Evolutionary conservation across 2,329 filamentous ascomycete species (phyloP), one percentile per base, ranked within the genome.

Genomic region (Zarea fungicola): DNA sequence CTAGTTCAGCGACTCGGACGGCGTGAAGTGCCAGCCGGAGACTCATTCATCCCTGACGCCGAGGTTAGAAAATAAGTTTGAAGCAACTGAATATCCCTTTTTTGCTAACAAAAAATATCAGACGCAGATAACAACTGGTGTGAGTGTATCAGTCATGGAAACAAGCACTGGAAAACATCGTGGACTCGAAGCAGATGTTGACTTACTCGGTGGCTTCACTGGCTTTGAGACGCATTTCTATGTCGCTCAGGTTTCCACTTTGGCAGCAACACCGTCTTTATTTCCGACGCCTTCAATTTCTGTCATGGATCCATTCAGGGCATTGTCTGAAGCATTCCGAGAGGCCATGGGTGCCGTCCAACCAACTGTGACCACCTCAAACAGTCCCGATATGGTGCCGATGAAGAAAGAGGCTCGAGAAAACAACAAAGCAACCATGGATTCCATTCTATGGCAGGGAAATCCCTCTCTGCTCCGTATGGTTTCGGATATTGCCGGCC

Each of bases 401-500:
- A 28, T 11, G 18, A 14, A 18, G 10, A 7, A 29, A 22, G 18
- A 42, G 16, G 14, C 31, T 9, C 31, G 46, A 3, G 9, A 26
- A 7, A 28, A 42, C n/a, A 6, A 11, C 11, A 3, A n/a, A 18
- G 3, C 35, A 18, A 31, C 29, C 3, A 11, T 18, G 31, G 18
- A 37, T 25, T 42, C 46, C 31, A 29, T 45, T 36, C 19, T 51
- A 3, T 48, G 37, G 32, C 9, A 35, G 4, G 22, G 35, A 28
- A 16, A 29, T 16, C 22, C 55, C 23, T 56, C 55, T 7, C 40
- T 60, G 11, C 37, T 61, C 6, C 41, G 41, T 13, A 44, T 44
- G n/a, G 42, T 58, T 8, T 55, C 58, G 2, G 35, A 45, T 11
- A 43, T 61, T 7, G 49, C 59, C 7, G 40, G 29, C 2, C 49